phyloP scores from a whole-genome alignment of 2,329 filamentous ascomycete genomes.

The Aspergillus ochraceoroseus region DNA sequence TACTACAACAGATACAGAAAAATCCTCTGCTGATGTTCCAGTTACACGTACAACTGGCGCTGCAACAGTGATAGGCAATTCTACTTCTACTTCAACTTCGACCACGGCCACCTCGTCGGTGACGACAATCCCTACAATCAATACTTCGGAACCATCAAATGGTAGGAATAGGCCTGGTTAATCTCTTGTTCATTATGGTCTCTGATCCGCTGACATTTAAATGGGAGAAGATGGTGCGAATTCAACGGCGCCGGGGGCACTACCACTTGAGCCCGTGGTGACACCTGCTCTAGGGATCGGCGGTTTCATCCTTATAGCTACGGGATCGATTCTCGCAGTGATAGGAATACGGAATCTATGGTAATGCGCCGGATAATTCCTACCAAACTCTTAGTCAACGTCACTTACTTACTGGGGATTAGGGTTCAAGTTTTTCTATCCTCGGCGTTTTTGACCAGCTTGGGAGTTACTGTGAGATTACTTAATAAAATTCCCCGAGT shows the following conservation, averaged over 20 bases:
- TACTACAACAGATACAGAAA: constrained; percentile 14
- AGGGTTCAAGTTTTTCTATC: constrained; percentile 73
- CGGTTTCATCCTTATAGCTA: constrained; percentile 68
- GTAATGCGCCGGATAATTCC: constrained; percentile 29
- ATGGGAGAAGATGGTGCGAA: constrained; percentile 19
- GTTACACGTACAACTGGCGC: constrained; percentile 10
- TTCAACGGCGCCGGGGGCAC: constrained; percentile 30
- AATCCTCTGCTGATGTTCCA: constrained; percentile 6
- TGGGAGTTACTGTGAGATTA: constrained; percentile 64
- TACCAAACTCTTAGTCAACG: not conserved
- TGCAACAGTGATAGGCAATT: constrained; percentile 15
- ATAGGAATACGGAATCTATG: constrained; percentile 77
- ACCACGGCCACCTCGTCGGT: constrained; percentile 11
- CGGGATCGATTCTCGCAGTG: constrained; percentile 66
- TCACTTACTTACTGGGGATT: constrained; percentile 16
- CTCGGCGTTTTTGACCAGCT: constrained; percentile 63
- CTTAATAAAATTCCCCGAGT: too few relatives aligned
- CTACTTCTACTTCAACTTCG: constrained; percentile 14
- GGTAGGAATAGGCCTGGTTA: constrained; percentile 10
- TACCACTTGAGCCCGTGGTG: constrained; percentile 69
- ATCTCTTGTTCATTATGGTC: not conserved
- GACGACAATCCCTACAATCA: constrained; percentile 27
- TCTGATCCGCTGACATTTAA: not conserved
- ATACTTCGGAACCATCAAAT: constrained; percentile 17
- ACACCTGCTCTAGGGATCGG: constrained; percentile 78